Conservation (phyloP, 257 asterid species). For the Cordia subcordata region DNA sequence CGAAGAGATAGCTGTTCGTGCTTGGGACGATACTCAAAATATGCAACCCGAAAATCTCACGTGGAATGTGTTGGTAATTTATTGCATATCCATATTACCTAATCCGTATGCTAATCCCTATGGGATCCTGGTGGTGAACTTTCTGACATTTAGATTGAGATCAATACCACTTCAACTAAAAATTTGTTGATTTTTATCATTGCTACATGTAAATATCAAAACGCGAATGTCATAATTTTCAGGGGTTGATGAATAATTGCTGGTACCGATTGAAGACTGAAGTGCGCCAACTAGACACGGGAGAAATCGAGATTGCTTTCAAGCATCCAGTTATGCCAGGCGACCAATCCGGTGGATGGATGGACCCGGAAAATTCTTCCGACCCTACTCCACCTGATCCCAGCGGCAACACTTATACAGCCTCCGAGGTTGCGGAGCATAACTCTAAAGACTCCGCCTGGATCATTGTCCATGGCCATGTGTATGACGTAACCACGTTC, state of each 20-base stretch:
- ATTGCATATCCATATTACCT: too few relatives aligned
- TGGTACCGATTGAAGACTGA: conserved; percentile 86
- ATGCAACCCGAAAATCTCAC: conserved; percentile 90
- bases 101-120: too few relatives aligned
- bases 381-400: conserved; percentile 52
- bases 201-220: too few relatives aligned
- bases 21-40: conserved; percentile 87
- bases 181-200: too few relatives aligned
- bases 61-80: conserved; percentile 85
- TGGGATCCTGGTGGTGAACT: too few relatives aligned
- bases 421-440: conserved; percentile 74
- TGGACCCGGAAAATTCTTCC: conserved; percentile 64
- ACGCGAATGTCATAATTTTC: background rate
- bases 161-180: too few relatives aligned
- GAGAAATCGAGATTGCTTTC: conserved; percentile 81
- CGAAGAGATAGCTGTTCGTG: conserved; percentile 82
- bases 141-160: too few relatives aligned
- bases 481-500: conserved; percentile 75
- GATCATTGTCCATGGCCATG: conserved; percentile 88
- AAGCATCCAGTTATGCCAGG: conserved; percentile 97
- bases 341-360: conserved; percentile 89
- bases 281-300: conserved; percentile 75
- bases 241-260: conserved; percentile 99
- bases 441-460: conserved; percentile 67
- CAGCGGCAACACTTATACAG: conserved; percentile 48